phyloP scores from a whole-genome alignment of 257 asterid genomes.

The Nicotiana tomentosiformis region DNA sequence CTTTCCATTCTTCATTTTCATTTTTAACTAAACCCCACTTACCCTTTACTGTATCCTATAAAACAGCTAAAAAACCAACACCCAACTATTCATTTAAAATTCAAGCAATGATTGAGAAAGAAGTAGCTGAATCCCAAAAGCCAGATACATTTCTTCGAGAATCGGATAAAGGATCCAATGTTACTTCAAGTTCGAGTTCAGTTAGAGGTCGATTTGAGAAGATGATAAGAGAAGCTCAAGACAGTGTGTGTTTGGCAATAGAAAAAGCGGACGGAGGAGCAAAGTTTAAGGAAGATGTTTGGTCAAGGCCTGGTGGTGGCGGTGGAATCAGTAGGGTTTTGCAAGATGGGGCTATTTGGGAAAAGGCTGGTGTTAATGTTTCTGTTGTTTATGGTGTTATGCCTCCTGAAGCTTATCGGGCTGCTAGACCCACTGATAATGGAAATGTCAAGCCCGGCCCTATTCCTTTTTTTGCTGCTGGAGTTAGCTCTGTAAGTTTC shows the following conservation, averaged over 20 bases:
- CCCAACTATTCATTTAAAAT: background rate
- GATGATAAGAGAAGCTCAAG: constrained; percentile 89
- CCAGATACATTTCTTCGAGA: constrained; percentile 69
- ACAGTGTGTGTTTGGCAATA: constrained; percentile 64
- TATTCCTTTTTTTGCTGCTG: constrained; percentile 93
- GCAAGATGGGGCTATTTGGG: constrained; percentile 91
- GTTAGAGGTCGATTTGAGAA: constrained; percentile 75
- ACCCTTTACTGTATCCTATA: background rate
- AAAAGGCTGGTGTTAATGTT: constrained; percentile 95
- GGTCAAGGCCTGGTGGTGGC: constrained; percentile 99
- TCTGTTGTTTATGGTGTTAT: constrained; percentile 94
- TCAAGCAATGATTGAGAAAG: constrained; percentile 54
- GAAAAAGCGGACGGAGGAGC: constrained; percentile 70
- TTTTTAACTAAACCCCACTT: background rate
- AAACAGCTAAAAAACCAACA: constrained; percentile 23
- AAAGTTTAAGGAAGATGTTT: constrained; percentile 79
- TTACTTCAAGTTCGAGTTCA: constrained; percentile 23
- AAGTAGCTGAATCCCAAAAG: constrained; percentile 40
- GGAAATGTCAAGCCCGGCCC: constrained; percentile 72
- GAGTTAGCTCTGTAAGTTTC: constrained; percentile 83
- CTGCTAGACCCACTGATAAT: constrained; percentile 74
- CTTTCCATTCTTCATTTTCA: background rate
- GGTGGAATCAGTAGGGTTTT: constrained; percentile 98
- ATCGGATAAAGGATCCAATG: constrained; percentile 28
- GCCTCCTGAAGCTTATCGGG: constrained; percentile 99